Evolutionary conservation across 495 filamentous ascomycete genomes (phyloP).

Genomic region (Neurospora discreta): DNA sequence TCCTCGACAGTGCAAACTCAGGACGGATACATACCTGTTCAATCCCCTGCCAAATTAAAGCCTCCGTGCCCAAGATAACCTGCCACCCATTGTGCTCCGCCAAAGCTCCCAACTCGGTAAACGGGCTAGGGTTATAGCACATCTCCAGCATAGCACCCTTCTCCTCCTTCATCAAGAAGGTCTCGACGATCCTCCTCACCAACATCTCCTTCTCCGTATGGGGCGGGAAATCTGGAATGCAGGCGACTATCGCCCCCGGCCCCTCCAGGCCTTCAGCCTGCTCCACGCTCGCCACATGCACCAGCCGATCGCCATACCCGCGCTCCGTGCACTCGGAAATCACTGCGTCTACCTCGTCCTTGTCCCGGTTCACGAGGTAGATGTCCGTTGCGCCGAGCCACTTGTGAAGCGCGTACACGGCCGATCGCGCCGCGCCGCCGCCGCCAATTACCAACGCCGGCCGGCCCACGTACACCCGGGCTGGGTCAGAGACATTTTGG

Average conservation of each 20-base stretch:
- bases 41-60: conserved; percentile 65
- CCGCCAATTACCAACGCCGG: conserved; percentile 54
- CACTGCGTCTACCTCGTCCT: conserved; percentile 50
- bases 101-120: conserved; percentile 50
- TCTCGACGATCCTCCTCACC: conserved; percentile 44
- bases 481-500: conserved; percentile 37
- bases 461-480: conserved; percentile 35
- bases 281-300: conserved; percentile 43
- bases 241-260: conserved; percentile 51
- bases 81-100: conserved; percentile 51
- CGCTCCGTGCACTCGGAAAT: conserved; percentile 42
- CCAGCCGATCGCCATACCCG: conserved; percentile 39
- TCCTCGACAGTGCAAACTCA: not conserved
- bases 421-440: conserved; percentile 58
- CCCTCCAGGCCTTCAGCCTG: conserved; percentile 45
- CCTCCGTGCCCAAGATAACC: conserved; percentile 59
- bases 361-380: conserved; percentile 61
- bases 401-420: conserved; percentile 56
- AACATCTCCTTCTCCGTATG: conserved; percentile 45
- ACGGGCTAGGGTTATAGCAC: conserved; percentile 64
- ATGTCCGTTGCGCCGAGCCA: conserved; percentile 53
- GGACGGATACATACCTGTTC: conserved; percentile 38
- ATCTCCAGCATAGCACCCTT: conserved; percentile 67
- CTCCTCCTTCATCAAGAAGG: conserved; percentile 36
- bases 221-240: conserved; percentile 60